phyloP scores from a whole-genome alignment of 306 rosid genomes.

The Inga laurina region DNA sequence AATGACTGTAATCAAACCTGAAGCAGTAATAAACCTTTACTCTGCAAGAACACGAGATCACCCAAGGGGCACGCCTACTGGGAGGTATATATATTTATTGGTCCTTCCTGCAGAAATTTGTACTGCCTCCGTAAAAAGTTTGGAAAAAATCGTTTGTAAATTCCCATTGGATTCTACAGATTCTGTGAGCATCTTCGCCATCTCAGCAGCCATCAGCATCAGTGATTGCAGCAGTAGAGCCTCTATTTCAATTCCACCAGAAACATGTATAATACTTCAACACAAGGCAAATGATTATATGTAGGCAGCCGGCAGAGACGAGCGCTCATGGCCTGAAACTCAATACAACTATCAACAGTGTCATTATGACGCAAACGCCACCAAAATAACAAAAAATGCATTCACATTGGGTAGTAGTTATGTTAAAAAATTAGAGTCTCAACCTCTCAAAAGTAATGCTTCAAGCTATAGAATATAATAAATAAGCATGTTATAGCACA shows the following conservation, averaged over 20 bases:
- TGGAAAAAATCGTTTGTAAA: neutral
- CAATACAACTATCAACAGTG: neutral
- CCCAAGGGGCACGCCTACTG: conserved; percentile 18
- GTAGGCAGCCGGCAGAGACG: conserved; percentile 18
- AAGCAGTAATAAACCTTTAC: conserved; percentile 2
- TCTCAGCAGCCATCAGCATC: neutral
- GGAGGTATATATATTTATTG: neutral
- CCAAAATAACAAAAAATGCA: neutral
- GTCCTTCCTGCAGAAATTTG: conserved; percentile 2
- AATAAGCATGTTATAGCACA: neutral
- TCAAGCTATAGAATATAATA: neutral
- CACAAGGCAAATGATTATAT: neutral
- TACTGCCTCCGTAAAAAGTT: conserved; percentile 24
- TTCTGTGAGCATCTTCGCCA: neutral
- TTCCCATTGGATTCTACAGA: neutral
- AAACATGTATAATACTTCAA: neutral
- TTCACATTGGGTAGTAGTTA: neutral
- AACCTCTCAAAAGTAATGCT: neutral
- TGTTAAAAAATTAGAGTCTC: neutral
- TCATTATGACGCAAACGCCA: neutral
- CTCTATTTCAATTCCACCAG: conserved; percentile 4
- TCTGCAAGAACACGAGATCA: conserved; percentile 14
- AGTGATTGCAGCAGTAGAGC: neutral
- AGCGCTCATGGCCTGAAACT: conserved; percentile 28
- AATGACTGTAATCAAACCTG: neutral